Base-by-base conservation (phyloP, 306 rosid genomes). In the Prunus mira region DNA sequence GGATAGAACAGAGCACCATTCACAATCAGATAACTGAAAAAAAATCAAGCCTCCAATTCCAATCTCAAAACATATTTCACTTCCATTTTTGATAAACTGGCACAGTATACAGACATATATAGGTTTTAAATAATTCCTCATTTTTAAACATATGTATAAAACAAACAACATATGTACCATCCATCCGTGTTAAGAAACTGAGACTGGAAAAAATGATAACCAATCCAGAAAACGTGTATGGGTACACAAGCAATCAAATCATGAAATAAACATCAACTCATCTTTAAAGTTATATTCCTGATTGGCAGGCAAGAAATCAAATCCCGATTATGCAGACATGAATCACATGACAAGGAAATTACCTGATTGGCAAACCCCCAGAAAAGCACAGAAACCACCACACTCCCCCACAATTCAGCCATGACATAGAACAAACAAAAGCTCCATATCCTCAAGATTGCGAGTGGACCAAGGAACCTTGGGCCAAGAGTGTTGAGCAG, bases 331-430 rank as follows among this genome's bases (percentile, higher is more conserved):
- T 5, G 20, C 18, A 51, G 25, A 24, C 41, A 67, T 25, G 25
- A 22, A 69, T 56, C 66, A 75, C 61, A 61, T 17, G n/a, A 72
- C 8, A 45, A 55, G 66, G 25, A 69, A 79, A 41, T 30, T 81
- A 94, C 98, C 97, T 94, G 98, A 86, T 94, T 94, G 69, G 98
- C 98, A 78, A 94, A 85, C 14, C 98, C 98, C 97, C 98, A 94
- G 73, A 94, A 94, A 72, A 94, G 86, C 71, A 94, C 98, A 5
- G 98, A 94, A 81, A 94, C 43, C 52, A 94, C 98, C 64, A 94
- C 98, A 70, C 98, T 94, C 20, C 97, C 98, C 98, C 98, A 94
- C 78, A 94, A 81, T 84, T 94, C 97, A 85, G 98, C 98, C 98
- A 94, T 94, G 75, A 94, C 98, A 89, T 94, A 94, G 85, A 94